phyloP scores from a whole-genome alignment of 2,329 filamentous ascomycete species.

The Geosmithia flava region DNA sequence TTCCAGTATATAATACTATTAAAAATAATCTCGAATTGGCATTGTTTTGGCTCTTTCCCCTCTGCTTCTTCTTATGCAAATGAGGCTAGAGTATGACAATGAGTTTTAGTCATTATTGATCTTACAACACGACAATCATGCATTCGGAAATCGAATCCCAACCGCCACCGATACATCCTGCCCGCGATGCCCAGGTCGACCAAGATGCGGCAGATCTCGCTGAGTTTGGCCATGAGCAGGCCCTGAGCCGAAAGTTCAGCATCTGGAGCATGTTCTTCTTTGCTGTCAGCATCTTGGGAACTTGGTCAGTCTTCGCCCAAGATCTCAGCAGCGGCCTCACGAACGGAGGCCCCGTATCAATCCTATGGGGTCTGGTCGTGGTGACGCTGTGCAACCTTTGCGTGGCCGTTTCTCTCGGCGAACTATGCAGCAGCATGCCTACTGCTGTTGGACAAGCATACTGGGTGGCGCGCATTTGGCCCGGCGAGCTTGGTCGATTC shows the following conservation, averaged over 20 bases:
- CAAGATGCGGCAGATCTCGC: constrained; percentile 13
- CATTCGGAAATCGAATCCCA: neutral
- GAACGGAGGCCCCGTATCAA: constrained; percentile 31
- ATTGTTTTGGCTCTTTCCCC: neutral
- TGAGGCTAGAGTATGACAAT: neutral
- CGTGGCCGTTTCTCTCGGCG: constrained; percentile 32
- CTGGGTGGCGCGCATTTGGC: constrained; percentile 17
- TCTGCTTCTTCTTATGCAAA: neutral
- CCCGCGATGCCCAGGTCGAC: neutral
- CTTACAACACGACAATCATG: neutral
- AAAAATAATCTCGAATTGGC: neutral
- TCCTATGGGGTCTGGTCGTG: constrained; percentile 33
- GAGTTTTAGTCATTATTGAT: neutral
- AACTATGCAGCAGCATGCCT: constrained; percentile 37
- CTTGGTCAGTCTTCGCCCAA: constrained; percentile 37
- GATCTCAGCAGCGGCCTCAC: constrained; percentile 22
- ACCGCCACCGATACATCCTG: neutral
- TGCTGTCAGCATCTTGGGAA: constrained; percentile 37
- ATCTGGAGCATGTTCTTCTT: constrained; percentile 35
- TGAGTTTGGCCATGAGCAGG: constrained; percentile 11
- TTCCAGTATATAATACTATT: neutral
- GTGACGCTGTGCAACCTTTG: constrained; percentile 31
- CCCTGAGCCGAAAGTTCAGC: constrained; percentile 23
- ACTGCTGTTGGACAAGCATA: constrained; percentile 40
- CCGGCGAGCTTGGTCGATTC: constrained; percentile 26